A percentile compares a stretch with the other conserved stretches of the same genome.
phyloP scores from a whole-genome alignment of 371 early-diverging fungal genomes.

The Mortierella sp. region DNA sequence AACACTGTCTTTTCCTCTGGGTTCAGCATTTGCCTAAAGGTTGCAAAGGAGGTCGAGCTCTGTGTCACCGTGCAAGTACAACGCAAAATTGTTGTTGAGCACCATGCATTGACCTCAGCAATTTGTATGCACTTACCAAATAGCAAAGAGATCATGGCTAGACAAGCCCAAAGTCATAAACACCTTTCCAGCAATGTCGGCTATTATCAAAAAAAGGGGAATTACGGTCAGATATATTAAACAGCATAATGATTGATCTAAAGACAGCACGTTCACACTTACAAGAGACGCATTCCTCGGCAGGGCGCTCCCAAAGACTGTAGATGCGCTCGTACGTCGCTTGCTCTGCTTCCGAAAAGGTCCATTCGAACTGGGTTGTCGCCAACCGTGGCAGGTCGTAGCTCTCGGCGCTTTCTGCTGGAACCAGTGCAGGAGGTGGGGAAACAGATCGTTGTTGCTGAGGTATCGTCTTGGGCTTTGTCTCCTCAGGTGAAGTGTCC shows the following conservation, averaged over 20 bases:
- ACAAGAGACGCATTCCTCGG: constrained; percentile 49
- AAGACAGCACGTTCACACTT: background rate
- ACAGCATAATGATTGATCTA: background rate
- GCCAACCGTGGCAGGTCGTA: constrained; percentile 34
- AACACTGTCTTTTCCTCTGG: constrained; percentile 30
- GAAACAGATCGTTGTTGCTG: background rate
- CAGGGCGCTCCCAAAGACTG: constrained; percentile 50
- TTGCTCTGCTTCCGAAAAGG: constrained; percentile 43
- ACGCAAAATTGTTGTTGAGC: no score
- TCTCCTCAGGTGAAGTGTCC: background rate
- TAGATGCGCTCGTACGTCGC: constrained; percentile 41
- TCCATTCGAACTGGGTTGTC: constrained; percentile 45
- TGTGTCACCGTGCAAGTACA: no score
- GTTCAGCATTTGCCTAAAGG: constrained; percentile 35
- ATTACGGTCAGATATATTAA: background rate
- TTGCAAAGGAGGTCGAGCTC: no score
- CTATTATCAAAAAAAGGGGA: constrained; percentile 13
- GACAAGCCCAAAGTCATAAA: constrained; percentile 44
- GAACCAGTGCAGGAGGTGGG: background rate
- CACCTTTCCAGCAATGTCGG: constrained; percentile 54
- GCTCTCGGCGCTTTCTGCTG: background rate
- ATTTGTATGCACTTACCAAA: constrained; percentile 26
- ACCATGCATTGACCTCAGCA: no score
- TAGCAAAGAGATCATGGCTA: constrained; percentile 22
- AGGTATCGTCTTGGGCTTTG: background rate